Conservation (phyloP, 2,329 filamentous ascomycete genomes). For the Ophiognomonia clavigignenti-juglandacearum region DNA sequence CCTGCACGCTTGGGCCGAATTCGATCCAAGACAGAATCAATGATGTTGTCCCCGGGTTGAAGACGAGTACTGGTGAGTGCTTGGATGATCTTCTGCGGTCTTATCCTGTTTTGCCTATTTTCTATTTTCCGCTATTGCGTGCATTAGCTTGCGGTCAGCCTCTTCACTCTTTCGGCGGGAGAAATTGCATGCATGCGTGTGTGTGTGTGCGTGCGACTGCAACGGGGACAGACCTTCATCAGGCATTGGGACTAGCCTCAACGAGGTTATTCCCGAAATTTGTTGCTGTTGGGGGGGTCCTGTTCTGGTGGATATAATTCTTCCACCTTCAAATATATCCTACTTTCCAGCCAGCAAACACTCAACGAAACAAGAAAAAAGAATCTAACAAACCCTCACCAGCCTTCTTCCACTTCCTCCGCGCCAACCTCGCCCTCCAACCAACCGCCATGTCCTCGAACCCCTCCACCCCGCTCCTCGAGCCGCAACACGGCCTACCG, state of each 20-base stretch:
- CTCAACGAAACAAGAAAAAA: background rate
- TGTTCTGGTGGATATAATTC: too few relatives aligned
- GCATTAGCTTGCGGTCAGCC: background rate
- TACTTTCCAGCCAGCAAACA: background rate
- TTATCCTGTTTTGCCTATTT: conserved; percentile 15
- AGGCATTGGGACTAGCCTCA: too few relatives aligned
- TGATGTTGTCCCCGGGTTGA: conserved; percentile 49
- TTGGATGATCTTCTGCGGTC: conserved; percentile 25
- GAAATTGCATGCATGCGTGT: too few relatives aligned
- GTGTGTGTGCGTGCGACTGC: too few relatives aligned
- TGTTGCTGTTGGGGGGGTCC: too few relatives aligned
- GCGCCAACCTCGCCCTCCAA: conserved; percentile 71
- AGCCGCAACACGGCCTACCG: conserved; percentile 31
- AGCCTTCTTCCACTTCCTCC: conserved; percentile 82
- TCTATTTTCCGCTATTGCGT: conserved; percentile 9
- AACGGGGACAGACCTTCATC: too few relatives aligned
- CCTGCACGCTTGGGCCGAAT: conserved; percentile 33
- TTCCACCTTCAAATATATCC: background rate
- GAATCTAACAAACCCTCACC: conserved; percentile 19
- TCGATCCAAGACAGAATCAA: conserved; percentile 51
- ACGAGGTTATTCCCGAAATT: too few relatives aligned
- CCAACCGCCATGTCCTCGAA: conserved; percentile 57
- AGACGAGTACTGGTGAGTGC: conserved; percentile 53
- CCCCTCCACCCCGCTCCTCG: conserved; percentile 59
- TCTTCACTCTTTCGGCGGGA: background rate